Base-by-base conservation (phyloP, 495 filamentous ascomycete genomes). In the Aspergillus funiculosus region DNA sequence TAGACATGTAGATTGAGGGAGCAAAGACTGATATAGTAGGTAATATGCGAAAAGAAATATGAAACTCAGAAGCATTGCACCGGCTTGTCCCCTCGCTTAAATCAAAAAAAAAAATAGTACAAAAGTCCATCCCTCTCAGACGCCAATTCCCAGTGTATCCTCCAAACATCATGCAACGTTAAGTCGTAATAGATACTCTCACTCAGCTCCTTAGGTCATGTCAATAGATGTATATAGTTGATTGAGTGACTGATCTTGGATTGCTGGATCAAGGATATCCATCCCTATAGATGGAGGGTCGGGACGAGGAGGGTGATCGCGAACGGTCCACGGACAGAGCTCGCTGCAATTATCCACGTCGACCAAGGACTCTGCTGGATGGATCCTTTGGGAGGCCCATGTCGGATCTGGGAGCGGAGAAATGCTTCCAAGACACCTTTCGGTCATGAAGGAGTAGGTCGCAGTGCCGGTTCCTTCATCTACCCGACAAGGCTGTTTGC, bases 271-370 rank as follows among this genome's bases (percentile, higher is more conserved):
- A 22, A 71, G 56, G 4, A 73, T 61, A 27, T 65, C 58, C 46
- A 67, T 64, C n/a, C 47, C 65, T 21, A 69, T 40, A 20, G 54
- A 52, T 6, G 69, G 69, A 8, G 68, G 39, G 32, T 64, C 61
- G 5, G 50, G 47, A 4, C 61, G 62, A 6, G 63, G 58, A 19
- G 69, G 68, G 32, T 71, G 69, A 40, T 68, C 64, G 15, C 67
- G 62, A 3, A 72, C 51, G 3, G 68, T 70, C 68, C 68, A 73
- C 4, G 68, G 68, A 44, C 68, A 72, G 10, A 69, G 55, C 53
- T 69, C 66, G 47, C 62, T 64, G 54, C 66, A 71, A 38, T 67
- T 71, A n/a, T 68, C 62, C 45, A 66, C 48, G 38, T 60, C 52
- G 14, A 69, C 53, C 4, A 61, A 49, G 0, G 60, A 56, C 31